Evolutionary conservation across 176 grass and related monocot species (phyloP).

Genomic region (Lolium perenne): DNA sequence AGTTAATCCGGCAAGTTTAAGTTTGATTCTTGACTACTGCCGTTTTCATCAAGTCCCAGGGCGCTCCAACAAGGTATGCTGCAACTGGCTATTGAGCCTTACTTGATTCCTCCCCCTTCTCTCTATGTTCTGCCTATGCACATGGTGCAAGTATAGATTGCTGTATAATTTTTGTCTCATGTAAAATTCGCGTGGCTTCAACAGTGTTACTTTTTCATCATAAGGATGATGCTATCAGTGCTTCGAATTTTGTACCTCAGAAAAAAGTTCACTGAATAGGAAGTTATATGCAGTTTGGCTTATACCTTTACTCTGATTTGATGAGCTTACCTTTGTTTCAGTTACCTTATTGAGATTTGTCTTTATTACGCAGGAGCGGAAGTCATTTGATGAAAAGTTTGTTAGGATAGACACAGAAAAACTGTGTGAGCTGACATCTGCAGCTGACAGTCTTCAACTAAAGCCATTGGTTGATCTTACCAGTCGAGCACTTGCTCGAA

Average conservation of each 20-base stretch:
- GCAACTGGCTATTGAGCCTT: neutral
- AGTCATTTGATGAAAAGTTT: conserved; percentile 97
- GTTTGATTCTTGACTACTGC: conserved; percentile 99
- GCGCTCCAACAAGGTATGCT: conserved; percentile 89
- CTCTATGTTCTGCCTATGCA: neutral
- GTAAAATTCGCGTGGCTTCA: neutral
- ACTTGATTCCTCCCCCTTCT: neutral
- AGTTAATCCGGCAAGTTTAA: conserved; percentile 86
- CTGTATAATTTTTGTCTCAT: conserved; percentile 15
- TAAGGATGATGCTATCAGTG: neutral
- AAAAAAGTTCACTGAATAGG: neutral
- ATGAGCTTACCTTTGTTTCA: neutral
- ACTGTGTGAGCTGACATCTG: conserved; percentile 96
- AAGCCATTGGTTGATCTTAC: conserved; percentile 98
- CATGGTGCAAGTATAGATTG: neutral
- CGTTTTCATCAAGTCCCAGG: conserved; percentile 96
- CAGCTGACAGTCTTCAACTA: conserved; percentile 93
- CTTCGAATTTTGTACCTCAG: neutral
- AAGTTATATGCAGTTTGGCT: neutral
- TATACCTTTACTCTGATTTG: neutral
- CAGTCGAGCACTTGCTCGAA: conserved; percentile 93
- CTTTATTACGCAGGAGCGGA: conserved; percentile 65
- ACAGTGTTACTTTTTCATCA: neutral
- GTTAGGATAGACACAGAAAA: conserved; percentile 93
- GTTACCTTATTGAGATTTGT: conserved; percentile 36